Base-by-base conservation (phyloP, 2,329 filamentous ascomycete species). In the Neofusicoccum parvum region DNA sequence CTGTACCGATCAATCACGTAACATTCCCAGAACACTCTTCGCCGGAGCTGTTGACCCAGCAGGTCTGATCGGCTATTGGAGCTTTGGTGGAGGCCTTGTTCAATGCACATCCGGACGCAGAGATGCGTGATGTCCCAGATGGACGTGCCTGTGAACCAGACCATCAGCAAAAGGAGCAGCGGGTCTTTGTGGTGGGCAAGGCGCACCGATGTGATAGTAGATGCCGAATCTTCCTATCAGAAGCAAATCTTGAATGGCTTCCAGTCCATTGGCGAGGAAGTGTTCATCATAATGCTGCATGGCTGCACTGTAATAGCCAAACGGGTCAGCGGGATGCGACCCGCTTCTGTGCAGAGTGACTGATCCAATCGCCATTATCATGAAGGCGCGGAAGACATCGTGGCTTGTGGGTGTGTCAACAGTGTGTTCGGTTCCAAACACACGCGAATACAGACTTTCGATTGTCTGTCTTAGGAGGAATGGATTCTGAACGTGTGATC, bases 1-100 rank as follows among this genome's bases (percentile, higher is more conserved):
- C 77, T 81, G 49, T 82, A 81, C 17, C 80, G 71, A 65, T 81
- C 80, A 14, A 81, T 76, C n/a, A 81, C 73, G 60, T 82, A 82
- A 67, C 77, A 80, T 45, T 80, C 73, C 80, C 80, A 82, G 67
- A 82, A 83, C 0, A 82, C 75, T 1, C 80, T 70, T 0, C 79
- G 73, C 39, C 71, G 73, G 14, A 78, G 71, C 50, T 81, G 79
- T 36, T 79, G 75, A 11, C 76, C 67, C 5, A 80, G 39, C 0
- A 73, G 68, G 3, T 67, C 64, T 0, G 67, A 56, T 2, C 39
- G 34, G 1, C 59, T 56, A 2, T 58, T 39, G 7, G 68, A 66
- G 15, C 56, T 65, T 5, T 66, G 64, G 65, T 80, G 77, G 1
- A 81, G 70, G 9, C 74, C 74, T 68, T 77, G 72, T 53, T 80